A percentile compares a stretch with the other conserved stretches of the same genome.
Evolutionary conservation across 345 rosid species (phyloP).

Genomic region (Citrus cavaleriei): DNA sequence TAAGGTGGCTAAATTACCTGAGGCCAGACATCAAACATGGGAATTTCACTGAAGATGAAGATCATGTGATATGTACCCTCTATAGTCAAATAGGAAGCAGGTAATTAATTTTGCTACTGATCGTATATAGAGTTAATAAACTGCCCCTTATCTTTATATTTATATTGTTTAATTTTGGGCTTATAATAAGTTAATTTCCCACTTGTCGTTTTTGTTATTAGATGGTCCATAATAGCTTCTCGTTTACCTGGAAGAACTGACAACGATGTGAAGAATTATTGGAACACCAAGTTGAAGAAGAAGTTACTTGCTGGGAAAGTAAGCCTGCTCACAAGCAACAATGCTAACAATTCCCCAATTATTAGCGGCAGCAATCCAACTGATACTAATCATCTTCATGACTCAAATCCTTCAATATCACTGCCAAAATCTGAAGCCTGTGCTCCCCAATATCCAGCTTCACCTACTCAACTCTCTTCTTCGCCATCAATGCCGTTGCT

Average conservation of each 20-base stretch:
- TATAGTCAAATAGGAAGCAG: slow-evolving; percentile 59
- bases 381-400: too few relatives aligned
- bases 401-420: too few relatives aligned
- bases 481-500: slow-evolving; percentile 12
- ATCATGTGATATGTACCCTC: slow-evolving; percentile 42
- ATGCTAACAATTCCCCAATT: neutral
- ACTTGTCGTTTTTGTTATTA: slow-evolving; percentile 19
- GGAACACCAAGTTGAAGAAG: slow-evolving; percentile 67
- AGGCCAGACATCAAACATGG: slow-evolving; percentile 64
- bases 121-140: neutral
- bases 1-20: slow-evolving; percentile 61
- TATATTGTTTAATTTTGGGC: neutral
- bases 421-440: slow-evolving; percentile 16
- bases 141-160: too few relatives aligned
- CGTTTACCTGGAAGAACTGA: slow-evolving; percentile 58
- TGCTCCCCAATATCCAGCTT: neutral
- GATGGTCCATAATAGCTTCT: slow-evolving; percentile 65
- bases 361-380: neutral
- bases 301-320: slow-evolving; percentile 33
- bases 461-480: slow-evolving; percentile 14
- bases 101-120: slow-evolving; percentile 16
- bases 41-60: slow-evolving; percentile 56
- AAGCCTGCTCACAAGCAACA: slow-evolving; percentile 2
- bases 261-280: slow-evolving; percentile 60
- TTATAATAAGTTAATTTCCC: neutral